A percentile compares a stretch with the other conserved stretches of the same genome.
Evolutionary conservation across 257 asterid species (phyloP).

Genomic region (Fraxinus americana): DNA sequence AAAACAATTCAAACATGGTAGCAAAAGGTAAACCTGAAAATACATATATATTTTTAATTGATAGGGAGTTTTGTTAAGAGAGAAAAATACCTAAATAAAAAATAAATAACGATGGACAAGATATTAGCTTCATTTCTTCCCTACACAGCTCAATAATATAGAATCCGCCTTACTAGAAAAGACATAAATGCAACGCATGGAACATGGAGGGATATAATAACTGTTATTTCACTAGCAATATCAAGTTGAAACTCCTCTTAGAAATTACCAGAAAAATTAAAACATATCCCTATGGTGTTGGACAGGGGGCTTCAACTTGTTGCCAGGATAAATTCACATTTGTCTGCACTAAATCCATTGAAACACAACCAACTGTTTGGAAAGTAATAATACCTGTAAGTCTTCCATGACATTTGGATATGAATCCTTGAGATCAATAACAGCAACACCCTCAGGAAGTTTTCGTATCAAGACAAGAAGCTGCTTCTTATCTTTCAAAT

Average conservation of each 20-base stretch:
- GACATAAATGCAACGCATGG: background rate
- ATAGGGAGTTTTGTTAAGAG: too few species aligned
- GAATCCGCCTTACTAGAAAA: background rate
- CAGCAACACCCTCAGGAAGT: constrained; percentile 75
- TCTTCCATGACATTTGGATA: constrained; percentile 82
- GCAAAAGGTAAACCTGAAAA: too few species aligned
- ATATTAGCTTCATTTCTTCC: background rate
- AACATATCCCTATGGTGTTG: too few species aligned
- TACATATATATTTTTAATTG: too few species aligned
- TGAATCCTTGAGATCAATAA: constrained; percentile 82
- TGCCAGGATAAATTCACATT: background rate
- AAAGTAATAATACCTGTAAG: constrained; percentile 60
- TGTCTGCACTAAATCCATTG: background rate
- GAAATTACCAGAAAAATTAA: background rate
- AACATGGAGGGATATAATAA: background rate
- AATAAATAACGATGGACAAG: background rate
- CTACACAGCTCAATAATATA: background rate
- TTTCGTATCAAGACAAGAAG: constrained; percentile 61
- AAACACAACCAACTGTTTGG: constrained; percentile 1
- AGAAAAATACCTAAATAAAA: too few species aligned
- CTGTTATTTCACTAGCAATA: background rate
- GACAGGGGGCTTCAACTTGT: too few species aligned
- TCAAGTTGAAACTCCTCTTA: background rate
- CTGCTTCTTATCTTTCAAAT: constrained; percentile 57
- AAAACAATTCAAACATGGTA: too few species aligned